Evolutionary conservation across 2,329 filamentous ascomycete genomes (phyloP), one percentile per base, ranked within the genome.

Genomic region (Lecanoromycetidae sp.): DNA sequence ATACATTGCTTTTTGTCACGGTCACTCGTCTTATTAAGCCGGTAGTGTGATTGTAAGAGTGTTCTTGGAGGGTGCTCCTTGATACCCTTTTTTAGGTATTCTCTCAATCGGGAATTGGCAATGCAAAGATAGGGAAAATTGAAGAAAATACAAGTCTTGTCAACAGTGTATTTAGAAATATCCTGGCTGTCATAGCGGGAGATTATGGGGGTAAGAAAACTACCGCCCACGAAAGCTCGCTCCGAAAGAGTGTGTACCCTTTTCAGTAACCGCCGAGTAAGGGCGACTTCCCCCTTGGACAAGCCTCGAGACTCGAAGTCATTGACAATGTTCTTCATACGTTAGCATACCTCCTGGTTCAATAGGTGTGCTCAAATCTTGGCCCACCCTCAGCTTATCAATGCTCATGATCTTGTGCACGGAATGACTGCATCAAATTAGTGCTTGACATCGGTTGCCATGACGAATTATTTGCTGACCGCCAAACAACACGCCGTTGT

Each of bases 21-120:
- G 10, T 50, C 42, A 10, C 0, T 40, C 4, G 47, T 50, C 13
- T 39, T 38, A 17, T 41, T 46, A 12, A 50, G 42, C 9, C 37
- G 42, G 25, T 50, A 50, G 17, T 34, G 40, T 5, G 47, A 50
- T 17, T 46, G 47, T n/a, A 50, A 32, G 8, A 50, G 32, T 20
- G 47, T 40, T 10, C 47, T 32, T 13, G 41, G 19, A 10, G 47
- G 47, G 37, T 50, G 47, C 20, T 26, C 15, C 22, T 19, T 6
- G 9, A 36, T 30, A 7, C 3, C 43, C 15, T 40, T 42, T 12
- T n/a, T 23, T 2, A 27, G 34, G 20, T 38, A 12, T n/a, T 25
- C 13, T 19, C 36, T 50, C 3, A 23, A n/a, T 15, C 13, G 10
- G 20, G 27, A n/a, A 5, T 36, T 36, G 10, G 20, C 42, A 5